Percentiles rank a stretch among this genome's conserved stretches.
These are phyloP conservation scores for Cronartium quercuum DNA, from an alignment of 1,284 basidiomycete genomes.

Conservation along the genomic window DNA sequence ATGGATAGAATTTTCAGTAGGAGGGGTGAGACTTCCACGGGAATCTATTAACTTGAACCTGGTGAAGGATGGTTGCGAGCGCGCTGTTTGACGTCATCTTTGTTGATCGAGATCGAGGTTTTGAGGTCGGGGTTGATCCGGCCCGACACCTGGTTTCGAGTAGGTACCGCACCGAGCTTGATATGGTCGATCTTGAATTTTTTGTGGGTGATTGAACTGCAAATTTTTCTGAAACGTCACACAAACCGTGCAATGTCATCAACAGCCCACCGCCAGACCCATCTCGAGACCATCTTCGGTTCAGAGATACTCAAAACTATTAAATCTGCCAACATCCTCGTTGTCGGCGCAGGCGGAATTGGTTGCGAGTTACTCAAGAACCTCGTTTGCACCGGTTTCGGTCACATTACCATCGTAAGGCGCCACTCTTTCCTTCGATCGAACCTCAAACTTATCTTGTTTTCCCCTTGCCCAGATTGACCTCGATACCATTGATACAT, in stretches of 20 bases:
- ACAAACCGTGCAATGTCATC: neutral
- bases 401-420: constrained; percentile 66
- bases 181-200: too few relatives aligned
- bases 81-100: too few relatives aligned
- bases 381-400: constrained; percentile 84
- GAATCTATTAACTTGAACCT: too few relatives aligned
- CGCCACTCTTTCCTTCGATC: neutral
- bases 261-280: neutral
- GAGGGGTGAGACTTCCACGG: too few relatives aligned
- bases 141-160: too few relatives aligned
- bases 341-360: constrained; percentile 96
- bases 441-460: neutral
- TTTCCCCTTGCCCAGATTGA: constrained; percentile 57
- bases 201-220: neutral
- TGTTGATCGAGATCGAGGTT: too few relatives aligned
- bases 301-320: constrained; percentile 9
- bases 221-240: constrained; percentile 1
- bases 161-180: too few relatives aligned
- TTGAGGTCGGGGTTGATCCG: too few relatives aligned
- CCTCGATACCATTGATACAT: constrained; percentile 97
- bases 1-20: too few relatives aligned
- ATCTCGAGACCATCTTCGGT: constrained; percentile 24
- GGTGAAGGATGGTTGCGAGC: too few relatives aligned
- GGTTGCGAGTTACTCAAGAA: constrained; percentile 98
- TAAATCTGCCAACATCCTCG: constrained; percentile 62